Evolutionary conservation across 148 eudicot species (phyloP).

Genomic region (Salicornia ramosissima): DNA sequence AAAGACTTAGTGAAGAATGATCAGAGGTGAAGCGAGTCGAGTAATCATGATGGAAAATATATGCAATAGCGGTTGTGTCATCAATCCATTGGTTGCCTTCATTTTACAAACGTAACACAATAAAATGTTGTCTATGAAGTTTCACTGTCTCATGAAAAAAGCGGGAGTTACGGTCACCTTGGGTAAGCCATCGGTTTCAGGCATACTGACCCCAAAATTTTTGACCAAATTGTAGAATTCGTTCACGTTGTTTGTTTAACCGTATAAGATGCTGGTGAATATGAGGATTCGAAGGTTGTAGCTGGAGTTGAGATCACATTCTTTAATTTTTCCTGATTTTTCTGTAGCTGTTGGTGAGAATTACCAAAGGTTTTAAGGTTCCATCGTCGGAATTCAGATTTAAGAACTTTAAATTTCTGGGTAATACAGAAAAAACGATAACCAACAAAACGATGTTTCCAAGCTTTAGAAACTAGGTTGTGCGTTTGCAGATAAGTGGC

Average conservation of each 20-base stretch:
- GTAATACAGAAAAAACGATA: too few species aligned
- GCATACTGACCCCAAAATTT: neutral
- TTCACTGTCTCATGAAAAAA: neutral
- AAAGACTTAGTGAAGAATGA: too few species aligned
- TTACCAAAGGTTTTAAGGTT: neutral
- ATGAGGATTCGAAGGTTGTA: neutral
- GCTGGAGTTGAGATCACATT: neutral
- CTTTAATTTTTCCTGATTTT: too few species aligned
- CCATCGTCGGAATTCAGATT: too few species aligned
- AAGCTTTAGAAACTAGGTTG: too few species aligned
- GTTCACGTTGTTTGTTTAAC: neutral
- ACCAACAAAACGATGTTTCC: too few species aligned
- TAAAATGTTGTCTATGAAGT: neutral
- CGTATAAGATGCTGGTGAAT: neutral
- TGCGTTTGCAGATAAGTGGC: too few species aligned
- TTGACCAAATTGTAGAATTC: neutral
- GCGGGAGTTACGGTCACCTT: neutral
- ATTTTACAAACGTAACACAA: neutral
- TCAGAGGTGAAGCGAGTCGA: too few species aligned
- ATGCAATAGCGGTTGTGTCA: neutral
- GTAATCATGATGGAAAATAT: too few species aligned
- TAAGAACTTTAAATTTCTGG: too few species aligned
- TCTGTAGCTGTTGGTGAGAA: neutral
- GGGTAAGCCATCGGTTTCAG: neutral
- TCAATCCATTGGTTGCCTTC: neutral